Conservation (phyloP, 495 filamentous ascomycete species). For the Paragyromitra xinjiangensis region DNA sequence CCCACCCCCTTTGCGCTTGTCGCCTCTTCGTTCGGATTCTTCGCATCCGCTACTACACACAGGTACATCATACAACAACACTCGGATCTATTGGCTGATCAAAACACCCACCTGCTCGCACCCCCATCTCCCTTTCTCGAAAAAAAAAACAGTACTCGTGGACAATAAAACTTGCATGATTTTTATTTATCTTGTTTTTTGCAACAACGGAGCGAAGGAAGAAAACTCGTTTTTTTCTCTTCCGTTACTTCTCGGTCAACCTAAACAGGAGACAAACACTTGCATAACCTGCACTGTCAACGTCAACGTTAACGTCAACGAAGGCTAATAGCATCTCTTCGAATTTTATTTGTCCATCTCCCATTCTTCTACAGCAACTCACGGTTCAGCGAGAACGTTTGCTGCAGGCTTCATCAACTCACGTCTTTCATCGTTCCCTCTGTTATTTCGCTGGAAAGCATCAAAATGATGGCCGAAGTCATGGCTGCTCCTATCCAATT, state of each 20-base stretch:
- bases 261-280: slow-evolving; percentile 19
- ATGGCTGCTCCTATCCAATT: slow-evolving; percentile 53
- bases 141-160: background rate
- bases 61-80: slow-evolving; percentile 50
- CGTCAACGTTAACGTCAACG: slow-evolving; percentile 13
- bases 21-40: slow-evolving; percentile 17
- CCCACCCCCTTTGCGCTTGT: slow-evolving; percentile 41
- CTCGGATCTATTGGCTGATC: slow-evolving; percentile 20
- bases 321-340: slow-evolving; percentile 25
- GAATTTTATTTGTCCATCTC: slow-evolving; percentile 16
- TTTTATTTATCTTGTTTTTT: background rate
- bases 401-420: slow-evolving; percentile 10
- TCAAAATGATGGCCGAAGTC: slow-evolving; percentile 53
- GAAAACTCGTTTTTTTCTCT: slow-evolving; percentile 5
- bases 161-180: slow-evolving; percentile 5
- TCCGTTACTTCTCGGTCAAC: background rate
- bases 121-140: slow-evolving; percentile 24
- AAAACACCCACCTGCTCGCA: slow-evolving; percentile 17
- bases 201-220: background rate
- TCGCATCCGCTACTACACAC: slow-evolving; percentile 29
- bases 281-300: slow-evolving; percentile 3
- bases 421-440: slow-evolving; percentile 4
- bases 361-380: slow-evolving; percentile 9
- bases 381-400: background rate
- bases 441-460: background rate